phyloP scores from a whole-genome alignment of 371 early-diverging fungal genomes.

The Mortierella sp. region DNA sequence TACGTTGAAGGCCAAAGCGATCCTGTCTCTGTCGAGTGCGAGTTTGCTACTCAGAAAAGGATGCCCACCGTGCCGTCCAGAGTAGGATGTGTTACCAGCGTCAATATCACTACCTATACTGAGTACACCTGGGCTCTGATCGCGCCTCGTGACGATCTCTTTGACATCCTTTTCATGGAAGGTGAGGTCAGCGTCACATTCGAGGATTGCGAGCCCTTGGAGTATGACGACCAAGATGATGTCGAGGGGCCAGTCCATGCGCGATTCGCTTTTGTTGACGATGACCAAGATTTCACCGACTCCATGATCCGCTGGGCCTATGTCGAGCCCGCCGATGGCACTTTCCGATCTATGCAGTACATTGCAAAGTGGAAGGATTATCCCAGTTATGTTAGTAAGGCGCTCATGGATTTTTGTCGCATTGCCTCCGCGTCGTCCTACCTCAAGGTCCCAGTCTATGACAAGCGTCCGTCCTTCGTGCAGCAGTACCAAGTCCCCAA shows the following conservation, averaged over 20 bases:
- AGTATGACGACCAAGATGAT: background rate
- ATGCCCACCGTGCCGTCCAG: background rate
- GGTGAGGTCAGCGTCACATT: background rate
- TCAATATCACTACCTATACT: background rate
- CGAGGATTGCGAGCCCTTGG: constrained; percentile 16
- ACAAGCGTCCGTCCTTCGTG: background rate
- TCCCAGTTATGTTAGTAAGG: constrained; percentile 23
- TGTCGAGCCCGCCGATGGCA: background rate
- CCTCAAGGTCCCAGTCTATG: constrained; percentile 13
- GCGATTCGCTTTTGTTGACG: too few relatives aligned
- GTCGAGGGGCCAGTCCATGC: too few relatives aligned
- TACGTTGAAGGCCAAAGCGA: background rate
- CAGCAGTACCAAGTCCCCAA: background rate
- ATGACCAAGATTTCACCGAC: background rate
- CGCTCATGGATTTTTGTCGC: constrained; percentile 25
- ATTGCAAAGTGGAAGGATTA: constrained; percentile 25
- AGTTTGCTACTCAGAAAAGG: background rate
- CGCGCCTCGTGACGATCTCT: background rate
- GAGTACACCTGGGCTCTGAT: constrained; percentile 17
- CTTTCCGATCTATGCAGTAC: background rate
- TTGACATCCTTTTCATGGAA: constrained; percentile 23
- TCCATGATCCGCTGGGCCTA: constrained; percentile 7
- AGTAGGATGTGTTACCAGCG: background rate
- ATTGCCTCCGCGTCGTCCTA: constrained; percentile 18
- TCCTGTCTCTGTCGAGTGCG: constrained; percentile 24